Evolutionary conservation across 805 yeast genomes (phyloP), one percentile per base, ranked within the genome.

Genomic region (Starmerella bombicola): DNA sequence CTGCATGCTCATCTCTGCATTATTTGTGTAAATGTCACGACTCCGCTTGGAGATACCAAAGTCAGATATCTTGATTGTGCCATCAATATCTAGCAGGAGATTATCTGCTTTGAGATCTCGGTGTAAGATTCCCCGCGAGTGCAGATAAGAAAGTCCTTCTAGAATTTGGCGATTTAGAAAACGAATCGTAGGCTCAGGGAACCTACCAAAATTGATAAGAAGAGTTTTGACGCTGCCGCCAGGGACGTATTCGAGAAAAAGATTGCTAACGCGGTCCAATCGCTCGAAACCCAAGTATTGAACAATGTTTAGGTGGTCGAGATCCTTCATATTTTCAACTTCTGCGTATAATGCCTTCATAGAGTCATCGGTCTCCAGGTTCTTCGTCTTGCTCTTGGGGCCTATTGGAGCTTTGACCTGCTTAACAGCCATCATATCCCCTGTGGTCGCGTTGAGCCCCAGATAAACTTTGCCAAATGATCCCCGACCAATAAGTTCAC

Each of bases 391-490:
- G 18, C 15, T 30, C 10, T n/a, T 22, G 3, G 21, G 44, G 35
- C 41, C 52, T 59, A 31, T 58, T 45, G 16, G 63, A 24, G 28
- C 12, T 55, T 40, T 63, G 2, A 88, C 95, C 60, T 91, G 98
- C 56, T 91, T 91, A 2, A 91, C 98, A 0, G 99, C 99, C 65
- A 91, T 80, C 94, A 91, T 85, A 55, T 91, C 99, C 40, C 97
- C 97, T 0, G 95, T 84, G 1, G 97, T 91, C 15, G 85, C 86
- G 59, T 91, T 91, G 55, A 91, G 68, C 1, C 95, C 96, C 41
- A 91, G 66, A 55, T 71, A 88, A 1, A 91, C 99, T 28, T 82
- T 78, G 8, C 98, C 99, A 66, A 86, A 91, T 1, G 96, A 86
- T 0, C 99, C 99, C 43, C 83, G 75, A 0, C 99, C 99, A 43